Evolutionary conservation across 768 basidiomycete species (phyloP).

Genomic region (Lanmaoa rubissima): DNA sequence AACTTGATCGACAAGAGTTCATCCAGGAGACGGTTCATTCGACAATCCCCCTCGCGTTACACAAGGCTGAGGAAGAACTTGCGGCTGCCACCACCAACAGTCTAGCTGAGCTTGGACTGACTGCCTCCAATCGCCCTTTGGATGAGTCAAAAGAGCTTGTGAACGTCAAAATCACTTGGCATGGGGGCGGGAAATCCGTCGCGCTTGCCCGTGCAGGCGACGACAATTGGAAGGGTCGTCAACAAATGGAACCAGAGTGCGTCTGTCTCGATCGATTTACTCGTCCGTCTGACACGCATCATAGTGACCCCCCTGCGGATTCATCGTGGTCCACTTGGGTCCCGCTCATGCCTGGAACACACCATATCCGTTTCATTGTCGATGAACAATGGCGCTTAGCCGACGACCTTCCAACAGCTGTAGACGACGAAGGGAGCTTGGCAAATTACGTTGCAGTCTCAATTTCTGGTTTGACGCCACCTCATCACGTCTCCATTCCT

Average conservation of each 20-base stretch:
- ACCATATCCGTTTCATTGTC: constrained; percentile 93
- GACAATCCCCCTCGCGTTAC: constrained; percentile 56
- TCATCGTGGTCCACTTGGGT: constrained; percentile 40
- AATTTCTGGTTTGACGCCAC: constrained; percentile 34
- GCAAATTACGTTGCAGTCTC: constrained; percentile 83
- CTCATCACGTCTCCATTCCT: constrained; percentile 34
- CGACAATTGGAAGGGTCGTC: constrained; percentile 71
- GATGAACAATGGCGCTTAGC: constrained; percentile 84
- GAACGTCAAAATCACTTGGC: constrained; percentile 60
- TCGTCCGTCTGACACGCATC: constrained; percentile 16
- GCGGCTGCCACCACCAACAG: constrained; percentile 12
- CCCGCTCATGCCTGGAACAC: constrained; percentile 80
- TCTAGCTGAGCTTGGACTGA: constrained; percentile 22
- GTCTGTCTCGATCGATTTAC: constrained; percentile 27
- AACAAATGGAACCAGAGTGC: constrained; percentile 62
- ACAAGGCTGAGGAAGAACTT: constrained; percentile 34
- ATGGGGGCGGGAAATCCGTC: constrained; percentile 60
- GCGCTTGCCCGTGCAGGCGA: constrained; percentile 71
- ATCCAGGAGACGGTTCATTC: constrained; percentile 59
- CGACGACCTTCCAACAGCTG: constrained; percentile 79
- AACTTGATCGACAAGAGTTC: constrained; percentile 38
- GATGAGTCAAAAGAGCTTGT: constrained; percentile 33
- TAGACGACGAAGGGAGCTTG: constrained; percentile 90
- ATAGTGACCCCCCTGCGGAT: constrained; percentile 34
- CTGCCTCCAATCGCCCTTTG: constrained; percentile 17